Evolutionary conservation across 345 rosid genomes (phyloP).

Genomic region (Bruguiera parviflora): DNA sequence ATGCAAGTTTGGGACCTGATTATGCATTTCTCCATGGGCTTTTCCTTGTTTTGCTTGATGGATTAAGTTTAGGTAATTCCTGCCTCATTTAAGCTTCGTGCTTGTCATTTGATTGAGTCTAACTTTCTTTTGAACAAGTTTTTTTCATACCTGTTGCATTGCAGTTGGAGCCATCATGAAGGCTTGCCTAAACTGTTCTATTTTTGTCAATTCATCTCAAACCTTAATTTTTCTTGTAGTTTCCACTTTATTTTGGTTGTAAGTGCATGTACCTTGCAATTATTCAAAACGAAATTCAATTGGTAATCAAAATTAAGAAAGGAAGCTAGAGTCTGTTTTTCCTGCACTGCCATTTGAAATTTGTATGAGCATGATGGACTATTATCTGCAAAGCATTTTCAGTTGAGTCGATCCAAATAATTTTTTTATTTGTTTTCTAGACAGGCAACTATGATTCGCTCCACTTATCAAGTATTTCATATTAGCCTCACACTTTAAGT

Average conservation of each 20-base stretch:
- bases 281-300: neutral
- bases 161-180: too few species aligned
- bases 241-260: too few species aligned
- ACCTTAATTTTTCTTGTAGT: too few species aligned
- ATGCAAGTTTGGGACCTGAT: slow-evolving; percentile 51
- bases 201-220: too few species aligned
- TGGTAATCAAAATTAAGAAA: neutral
- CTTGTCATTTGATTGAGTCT: neutral
- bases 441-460: too few species aligned
- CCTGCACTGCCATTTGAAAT: neutral
- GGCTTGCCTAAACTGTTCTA: too few species aligned
- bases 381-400: neutral
- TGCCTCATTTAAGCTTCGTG: neutral
- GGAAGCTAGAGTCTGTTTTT: neutral
- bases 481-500: too few species aligned
- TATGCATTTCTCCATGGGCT: slow-evolving; percentile 76
- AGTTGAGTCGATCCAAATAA: too few species aligned
- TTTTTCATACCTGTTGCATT: neutral
- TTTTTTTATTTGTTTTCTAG: too few species aligned
- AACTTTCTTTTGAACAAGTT: neutral
- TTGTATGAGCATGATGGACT: neutral
- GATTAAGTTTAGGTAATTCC: slow-evolving; percentile 70
- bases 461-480: too few species aligned
- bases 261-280: neutral
- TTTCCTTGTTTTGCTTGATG: slow-evolving; percentile 92